Conservation (phyloP, 129 eudicot genomes). For the Tagetes patula region DNA sequence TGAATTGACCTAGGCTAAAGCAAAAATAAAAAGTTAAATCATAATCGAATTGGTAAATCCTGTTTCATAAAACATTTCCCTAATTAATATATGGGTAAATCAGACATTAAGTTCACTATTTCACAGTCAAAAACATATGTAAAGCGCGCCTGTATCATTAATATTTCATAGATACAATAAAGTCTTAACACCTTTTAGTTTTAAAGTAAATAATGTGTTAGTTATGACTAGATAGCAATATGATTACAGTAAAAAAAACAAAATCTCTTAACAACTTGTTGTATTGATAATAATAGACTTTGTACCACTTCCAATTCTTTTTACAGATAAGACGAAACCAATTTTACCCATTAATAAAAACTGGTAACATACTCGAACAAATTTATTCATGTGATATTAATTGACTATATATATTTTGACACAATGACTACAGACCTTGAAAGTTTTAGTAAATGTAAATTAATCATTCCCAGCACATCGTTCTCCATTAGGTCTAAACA, state of each 20-base stretch:
- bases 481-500: slow-evolving; percentile 79
- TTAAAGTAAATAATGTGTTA: neutral
- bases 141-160: too few relatives aligned
- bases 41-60: too few relatives aligned
- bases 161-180: too few relatives aligned
- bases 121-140: too few relatives aligned
- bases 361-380: slow-evolving; percentile 10
- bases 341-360: neutral
- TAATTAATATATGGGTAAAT: too few relatives aligned
- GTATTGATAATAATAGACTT: neutral
- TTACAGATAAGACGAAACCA: too few relatives aligned
- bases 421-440: slow-evolving; percentile 49
- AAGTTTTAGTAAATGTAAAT: slow-evolving; percentile 62
- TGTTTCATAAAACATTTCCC: too few relatives aligned
- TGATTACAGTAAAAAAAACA: neutral
- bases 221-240: neutral
- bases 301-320: neutral
- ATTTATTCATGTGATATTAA: slow-evolving; percentile 6
- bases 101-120: too few relatives aligned
- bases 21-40: too few relatives aligned
- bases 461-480: slow-evolving; percentile 64
- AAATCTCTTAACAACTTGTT: neutral
- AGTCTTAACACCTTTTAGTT: too few relatives aligned
- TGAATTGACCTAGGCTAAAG: too few relatives aligned
- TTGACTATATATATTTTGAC: neutral